These are phyloP conservation scores for Cystobasidium pallidum DNA, from an alignment of 1,284 basidiomycete genomes.

Conservation along the genomic window DNA sequence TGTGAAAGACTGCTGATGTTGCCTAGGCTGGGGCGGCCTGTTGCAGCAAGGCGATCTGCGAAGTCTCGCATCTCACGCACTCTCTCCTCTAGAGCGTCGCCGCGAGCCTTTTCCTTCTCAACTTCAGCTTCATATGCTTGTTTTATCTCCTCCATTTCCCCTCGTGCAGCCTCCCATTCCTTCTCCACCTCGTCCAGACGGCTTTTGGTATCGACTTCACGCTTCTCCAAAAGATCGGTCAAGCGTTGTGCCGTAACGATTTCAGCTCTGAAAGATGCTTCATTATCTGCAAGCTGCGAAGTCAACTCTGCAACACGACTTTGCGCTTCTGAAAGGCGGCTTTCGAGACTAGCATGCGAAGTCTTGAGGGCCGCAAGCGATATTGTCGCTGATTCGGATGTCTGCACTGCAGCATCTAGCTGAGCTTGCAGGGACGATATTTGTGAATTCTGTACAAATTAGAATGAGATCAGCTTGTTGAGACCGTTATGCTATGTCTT, in stretches of 20 bases:
- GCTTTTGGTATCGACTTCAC: slow-evolving; percentile 75
- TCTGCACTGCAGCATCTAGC: slow-evolving; percentile 69
- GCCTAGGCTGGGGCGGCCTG: slow-evolving; percentile 13
- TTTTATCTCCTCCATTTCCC: slow-evolving; percentile 70
- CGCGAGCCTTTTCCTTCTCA: slow-evolving; percentile 60
- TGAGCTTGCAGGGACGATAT: slow-evolving; percentile 68
- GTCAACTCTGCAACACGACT: slow-evolving; percentile 70
- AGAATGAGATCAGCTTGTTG: neutral
- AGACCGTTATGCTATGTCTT: too few relatives aligned
- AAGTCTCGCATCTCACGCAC: slow-evolving; percentile 43
- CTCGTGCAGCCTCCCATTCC: slow-evolving; percentile 73
- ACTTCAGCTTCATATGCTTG: slow-evolving; percentile 67
- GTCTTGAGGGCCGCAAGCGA: too few relatives aligned
- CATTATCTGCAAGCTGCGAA: slow-evolving; percentile 74
- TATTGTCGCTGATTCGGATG: slow-evolving; percentile 65
- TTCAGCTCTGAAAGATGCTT: slow-evolving; percentile 74
- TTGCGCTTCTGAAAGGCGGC: slow-evolving; percentile 71
- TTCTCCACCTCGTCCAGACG: slow-evolving; percentile 75
- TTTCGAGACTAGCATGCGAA: too few relatives aligned
- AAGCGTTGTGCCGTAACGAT: slow-evolving; percentile 70
- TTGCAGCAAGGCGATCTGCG: slow-evolving; percentile 33
- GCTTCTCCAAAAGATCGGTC: slow-evolving; percentile 76
- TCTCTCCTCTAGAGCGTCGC: slow-evolving; percentile 44
- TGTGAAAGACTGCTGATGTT: neutral
- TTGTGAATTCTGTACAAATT: slow-evolving; percentile 45